A percentile compares a stretch with the other conserved stretches of the same genome.
Conservation (phyloP, 2,329 filamentous ascomycete genomes). For the Didymella exigua region DNA sequence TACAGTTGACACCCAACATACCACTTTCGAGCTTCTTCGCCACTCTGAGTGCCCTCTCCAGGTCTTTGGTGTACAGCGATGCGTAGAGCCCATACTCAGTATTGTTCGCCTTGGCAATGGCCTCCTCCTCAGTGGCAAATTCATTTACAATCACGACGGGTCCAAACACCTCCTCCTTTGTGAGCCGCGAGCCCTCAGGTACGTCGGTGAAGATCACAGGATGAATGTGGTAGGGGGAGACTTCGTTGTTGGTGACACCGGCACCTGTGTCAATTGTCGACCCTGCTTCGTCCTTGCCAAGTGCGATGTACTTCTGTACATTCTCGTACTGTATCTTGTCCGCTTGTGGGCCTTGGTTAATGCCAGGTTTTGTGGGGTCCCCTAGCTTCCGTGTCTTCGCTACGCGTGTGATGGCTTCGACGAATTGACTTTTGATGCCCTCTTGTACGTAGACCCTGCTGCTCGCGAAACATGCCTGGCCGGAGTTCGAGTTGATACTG, state of each 20-base stretch:
- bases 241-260: conserved; percentile 24
- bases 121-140: conserved; percentile 46
- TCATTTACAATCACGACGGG: conserved; percentile 47
- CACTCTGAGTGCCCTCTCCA: conserved; percentile 41
- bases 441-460: conserved; percentile 63
- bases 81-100: conserved; percentile 49
- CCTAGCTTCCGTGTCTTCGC: conserved; percentile 24
- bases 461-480: conserved; percentile 65
- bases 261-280: conserved; percentile 44
- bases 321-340: conserved; percentile 31
- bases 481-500: conserved; percentile 61
- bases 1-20: conserved; percentile 47
- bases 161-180: conserved; percentile 48
- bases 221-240: conserved; percentile 52
- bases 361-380: conserved; percentile 21
- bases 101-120: conserved; percentile 44
- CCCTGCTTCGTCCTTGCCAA: conserved; percentile 52
- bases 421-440: conserved; percentile 51
- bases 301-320: conserved; percentile 32
- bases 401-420: conserved; percentile 23
- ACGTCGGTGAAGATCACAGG: conserved; percentile 56
- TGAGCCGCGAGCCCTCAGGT: conserved; percentile 48
- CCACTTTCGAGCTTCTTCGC: conserved; percentile 47
- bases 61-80: conserved; percentile 44
- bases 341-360: conserved; percentile 34